phyloP scores from a whole-genome alignment of 768 basidiomycete genomes.

The Amanita exitialis region DNA sequence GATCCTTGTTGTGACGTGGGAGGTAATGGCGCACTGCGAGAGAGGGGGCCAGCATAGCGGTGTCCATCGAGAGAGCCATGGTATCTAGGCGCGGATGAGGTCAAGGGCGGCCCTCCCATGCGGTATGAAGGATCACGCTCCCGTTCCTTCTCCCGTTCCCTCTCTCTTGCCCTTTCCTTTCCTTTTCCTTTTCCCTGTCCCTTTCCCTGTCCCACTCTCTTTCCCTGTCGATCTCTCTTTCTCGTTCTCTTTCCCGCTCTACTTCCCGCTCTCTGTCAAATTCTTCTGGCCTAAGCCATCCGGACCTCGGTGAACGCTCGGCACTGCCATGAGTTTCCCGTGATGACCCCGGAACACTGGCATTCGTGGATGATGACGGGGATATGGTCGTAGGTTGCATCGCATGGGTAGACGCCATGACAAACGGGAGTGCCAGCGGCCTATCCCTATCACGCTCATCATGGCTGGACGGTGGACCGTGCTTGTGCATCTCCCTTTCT shows the following conservation, averaged over 20 bases:
- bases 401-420: slow-evolving; percentile 36
- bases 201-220: slow-evolving; percentile 1
- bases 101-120: slow-evolving; percentile 16
- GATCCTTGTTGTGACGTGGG: background rate
- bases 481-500: slow-evolving; percentile 10
- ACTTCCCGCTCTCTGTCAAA: slow-evolving; percentile 12
- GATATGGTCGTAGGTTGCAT: slow-evolving; percentile 14
- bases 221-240: slow-evolving; percentile 2
- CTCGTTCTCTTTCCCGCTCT: slow-evolving; percentile 9
- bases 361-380: slow-evolving; percentile 3
- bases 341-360: slow-evolving; percentile 6
- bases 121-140: slow-evolving; percentile 16
- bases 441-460: slow-evolving; percentile 48
- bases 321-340: slow-evolving; percentile 13
- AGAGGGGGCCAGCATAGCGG: slow-evolving; percentile 21
- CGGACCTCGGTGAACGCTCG: slow-evolving; percentile 22
- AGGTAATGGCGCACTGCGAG: slow-evolving; percentile 7
- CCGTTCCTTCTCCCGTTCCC: slow-evolving; percentile 1
- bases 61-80: slow-evolving; percentile 22
- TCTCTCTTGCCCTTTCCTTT: slow-evolving; percentile 12
- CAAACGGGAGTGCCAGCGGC: slow-evolving; percentile 43
- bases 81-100: slow-evolving; percentile 21
- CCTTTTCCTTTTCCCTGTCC: slow-evolving; percentile 4
- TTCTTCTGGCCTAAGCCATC: slow-evolving; percentile 20
- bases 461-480: background rate